Conservation (phyloP, 1,139 yeast species). For the Yamadazyma mexicana region DNA sequence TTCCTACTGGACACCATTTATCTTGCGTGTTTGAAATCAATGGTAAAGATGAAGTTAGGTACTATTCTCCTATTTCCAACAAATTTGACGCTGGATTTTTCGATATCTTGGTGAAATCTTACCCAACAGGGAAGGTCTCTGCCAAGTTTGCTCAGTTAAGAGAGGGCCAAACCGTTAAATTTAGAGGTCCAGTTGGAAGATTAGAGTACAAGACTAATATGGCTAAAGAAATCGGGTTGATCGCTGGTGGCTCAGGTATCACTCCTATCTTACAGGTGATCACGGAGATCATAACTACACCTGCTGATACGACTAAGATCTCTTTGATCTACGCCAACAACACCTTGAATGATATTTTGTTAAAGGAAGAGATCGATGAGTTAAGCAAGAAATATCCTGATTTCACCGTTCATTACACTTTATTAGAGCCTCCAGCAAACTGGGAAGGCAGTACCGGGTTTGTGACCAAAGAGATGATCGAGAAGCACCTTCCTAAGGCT, state of each 20-base stretch:
- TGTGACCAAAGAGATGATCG: slow-evolving; percentile 57
- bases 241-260: slow-evolving; percentile 85
- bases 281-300: slow-evolving; percentile 63
- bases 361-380: slow-evolving; percentile 70
- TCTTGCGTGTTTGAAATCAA: slow-evolving; percentile 59
- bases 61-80: slow-evolving; percentile 74
- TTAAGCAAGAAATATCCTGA: slow-evolving; percentile 61
- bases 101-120: slow-evolving; percentile 73
- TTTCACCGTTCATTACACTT: slow-evolving; percentile 47
- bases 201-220: slow-evolving; percentile 60
- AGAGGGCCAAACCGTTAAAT: slow-evolving; percentile 66
- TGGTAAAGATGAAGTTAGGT: slow-evolving; percentile 63
- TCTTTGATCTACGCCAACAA: slow-evolving; percentile 69
- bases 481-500: slow-evolving; percentile 51
- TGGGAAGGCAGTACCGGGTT: slow-evolving; percentile 65
- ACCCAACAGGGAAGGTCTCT: slow-evolving; percentile 67
- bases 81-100: slow-evolving; percentile 70
- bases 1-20: slow-evolving; percentile 75
- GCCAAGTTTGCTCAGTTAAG: slow-evolving; percentile 59
- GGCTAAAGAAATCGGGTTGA: slow-evolving; percentile 61
- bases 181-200: slow-evolving; percentile 78
- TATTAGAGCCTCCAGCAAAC: slow-evolving; percentile 30
- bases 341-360: slow-evolving; percentile 68
- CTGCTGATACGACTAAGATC: slow-evolving; percentile 61
- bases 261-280: slow-evolving; percentile 76